A percentile compares a stretch with the other conserved stretches of the same genome.
Conservation (phyloP, 2,329 filamentous ascomycete genomes). For the Stenocarpella maydis region DNA sequence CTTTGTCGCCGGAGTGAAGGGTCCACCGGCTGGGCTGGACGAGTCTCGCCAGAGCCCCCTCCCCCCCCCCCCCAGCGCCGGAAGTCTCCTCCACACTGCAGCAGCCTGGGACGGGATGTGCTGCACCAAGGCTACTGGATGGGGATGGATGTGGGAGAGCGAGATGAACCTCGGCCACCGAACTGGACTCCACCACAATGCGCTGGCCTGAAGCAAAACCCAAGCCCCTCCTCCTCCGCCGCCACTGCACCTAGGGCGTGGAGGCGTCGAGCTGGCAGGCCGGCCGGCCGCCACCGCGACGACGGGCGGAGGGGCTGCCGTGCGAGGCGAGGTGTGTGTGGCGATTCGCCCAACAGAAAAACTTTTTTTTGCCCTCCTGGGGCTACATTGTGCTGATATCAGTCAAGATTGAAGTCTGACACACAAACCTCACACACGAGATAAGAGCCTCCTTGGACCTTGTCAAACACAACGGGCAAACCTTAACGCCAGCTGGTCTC, state of each 20-base stretch:
- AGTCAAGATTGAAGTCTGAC: slow-evolving; percentile 18
- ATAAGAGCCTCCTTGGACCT: slow-evolving; percentile 18
- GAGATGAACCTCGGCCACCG: background rate
- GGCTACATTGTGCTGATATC: background rate
- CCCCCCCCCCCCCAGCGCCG: background rate
- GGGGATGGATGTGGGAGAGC: background rate
- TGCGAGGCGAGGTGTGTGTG: too few relatives aligned
- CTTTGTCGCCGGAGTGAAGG: slow-evolving; percentile 20
- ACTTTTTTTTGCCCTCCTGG: background rate
- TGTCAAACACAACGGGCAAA: slow-evolving; percentile 17
- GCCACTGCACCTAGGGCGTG: background rate
- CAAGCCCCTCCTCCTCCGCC: background rate
- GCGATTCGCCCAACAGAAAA: slow-evolving; percentile 31
- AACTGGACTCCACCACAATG: slow-evolving; percentile 1
- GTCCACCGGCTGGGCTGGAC: slow-evolving; percentile 14
- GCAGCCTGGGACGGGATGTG: background rate
- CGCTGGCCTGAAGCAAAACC: background rate
- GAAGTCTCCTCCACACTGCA: background rate
- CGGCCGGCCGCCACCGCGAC: slow-evolving; percentile 8
- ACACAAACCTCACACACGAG: slow-evolving; percentile 12
- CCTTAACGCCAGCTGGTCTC: background rate
- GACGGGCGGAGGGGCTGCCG: background rate
- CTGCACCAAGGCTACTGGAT: background rate
- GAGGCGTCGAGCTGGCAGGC: background rate
- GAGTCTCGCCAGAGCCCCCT: background rate